Conservation (phyloP, 1,284 basidiomycete species). For the Ceratobasidium sp. region DNA sequence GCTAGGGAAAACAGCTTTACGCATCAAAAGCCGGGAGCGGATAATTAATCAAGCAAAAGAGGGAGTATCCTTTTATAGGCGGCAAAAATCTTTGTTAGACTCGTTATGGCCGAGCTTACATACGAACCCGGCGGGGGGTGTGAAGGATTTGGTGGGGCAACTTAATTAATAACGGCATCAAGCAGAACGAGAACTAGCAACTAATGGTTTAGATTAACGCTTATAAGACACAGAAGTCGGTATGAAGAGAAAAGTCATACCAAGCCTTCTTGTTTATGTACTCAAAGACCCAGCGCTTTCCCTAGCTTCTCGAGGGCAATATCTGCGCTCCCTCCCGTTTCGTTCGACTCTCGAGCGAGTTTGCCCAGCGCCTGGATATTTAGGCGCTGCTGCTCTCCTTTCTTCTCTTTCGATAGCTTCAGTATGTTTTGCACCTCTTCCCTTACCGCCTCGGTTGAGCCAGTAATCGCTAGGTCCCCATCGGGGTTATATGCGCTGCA, state of each 20-base stretch:
- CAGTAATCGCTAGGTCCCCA: background rate
- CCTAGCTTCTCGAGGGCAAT: conserved; percentile 6
- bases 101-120: too few relatives aligned
- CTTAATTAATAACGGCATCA: background rate
- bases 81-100: too few relatives aligned
- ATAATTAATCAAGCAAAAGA: too few relatives aligned
- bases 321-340: conserved; percentile 31
- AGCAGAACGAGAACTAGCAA: background rate
- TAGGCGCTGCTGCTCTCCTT: conserved; percentile 5
- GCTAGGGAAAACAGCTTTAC: too few relatives aligned
- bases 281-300: background rate
- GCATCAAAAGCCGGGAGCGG: too few relatives aligned
- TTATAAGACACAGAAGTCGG: too few relatives aligned
- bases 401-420: background rate
- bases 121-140: background rate
- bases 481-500: background rate
- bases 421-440: background rate
- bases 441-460: conserved; percentile 12
- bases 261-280: too few relatives aligned
- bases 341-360: background rate
- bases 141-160: background rate
- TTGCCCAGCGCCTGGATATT: conserved; percentile 19
- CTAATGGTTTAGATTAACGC: background rate
- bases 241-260: too few relatives aligned
- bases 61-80: too few relatives aligned